Percentiles rank a stretch among this genome's conserved stretches.
Evolutionary conservation across 768 basidiomycete genomes (phyloP).

Genomic region (Suillus discolor): DNA sequence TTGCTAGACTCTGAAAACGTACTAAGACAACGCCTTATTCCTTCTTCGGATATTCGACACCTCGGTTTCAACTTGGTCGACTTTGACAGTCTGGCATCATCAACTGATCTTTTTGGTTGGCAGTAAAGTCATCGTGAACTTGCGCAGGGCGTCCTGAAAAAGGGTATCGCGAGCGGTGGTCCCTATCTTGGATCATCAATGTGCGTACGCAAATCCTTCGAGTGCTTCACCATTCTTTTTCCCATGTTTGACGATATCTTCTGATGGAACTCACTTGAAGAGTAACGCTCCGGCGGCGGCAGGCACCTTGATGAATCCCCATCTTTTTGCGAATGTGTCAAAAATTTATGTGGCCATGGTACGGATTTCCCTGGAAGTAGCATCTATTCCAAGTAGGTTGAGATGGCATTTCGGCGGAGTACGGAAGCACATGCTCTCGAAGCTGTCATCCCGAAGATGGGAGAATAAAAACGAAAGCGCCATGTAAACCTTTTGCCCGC

Average conservation of each 20-base stretch:
- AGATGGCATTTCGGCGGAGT: constrained; percentile 82
- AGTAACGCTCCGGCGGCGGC: constrained; percentile 60
- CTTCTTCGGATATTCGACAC: constrained; percentile 73
- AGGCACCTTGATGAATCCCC: constrained; percentile 85
- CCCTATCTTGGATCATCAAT: constrained; percentile 48
- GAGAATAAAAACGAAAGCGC: neutral
- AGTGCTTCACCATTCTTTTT: constrained; percentile 82
- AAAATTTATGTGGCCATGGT: constrained; percentile 71
- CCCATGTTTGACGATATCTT: constrained; percentile 63
- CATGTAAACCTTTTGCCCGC: neutral
- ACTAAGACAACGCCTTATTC: constrained; percentile 63
- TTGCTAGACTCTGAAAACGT: constrained; percentile 69
- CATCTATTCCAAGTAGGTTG: constrained; percentile 91
- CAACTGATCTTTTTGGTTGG: constrained; percentile 33
- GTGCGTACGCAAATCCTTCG: constrained; percentile 88
- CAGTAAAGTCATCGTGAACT: constrained; percentile 83
- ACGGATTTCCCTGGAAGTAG: constrained; percentile 61
- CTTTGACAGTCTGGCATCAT: constrained; percentile 50
- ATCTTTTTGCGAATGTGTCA: constrained; percentile 80
- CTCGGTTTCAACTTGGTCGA: constrained; percentile 63
- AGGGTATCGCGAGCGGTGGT: constrained; percentile 29
- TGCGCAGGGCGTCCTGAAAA: constrained; percentile 80
- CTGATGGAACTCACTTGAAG: constrained; percentile 72
- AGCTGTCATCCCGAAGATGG: constrained; percentile 94
- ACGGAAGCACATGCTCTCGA: constrained; percentile 94